phyloP scores from a whole-genome alignment of 1,139 yeast genomes.

The Magnusiomyces sp. region DNA sequence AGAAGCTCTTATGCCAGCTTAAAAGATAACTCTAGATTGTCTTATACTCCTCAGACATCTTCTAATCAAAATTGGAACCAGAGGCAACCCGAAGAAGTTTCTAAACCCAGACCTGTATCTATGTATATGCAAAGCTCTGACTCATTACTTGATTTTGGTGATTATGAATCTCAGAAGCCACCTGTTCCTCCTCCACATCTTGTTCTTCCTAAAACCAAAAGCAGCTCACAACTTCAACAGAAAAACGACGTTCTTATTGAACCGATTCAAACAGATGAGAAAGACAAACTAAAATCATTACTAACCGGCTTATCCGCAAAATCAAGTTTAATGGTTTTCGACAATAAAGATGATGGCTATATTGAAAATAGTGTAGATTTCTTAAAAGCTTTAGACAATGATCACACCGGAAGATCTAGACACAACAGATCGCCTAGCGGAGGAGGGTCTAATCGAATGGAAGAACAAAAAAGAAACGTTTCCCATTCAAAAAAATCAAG shows the following conservation, averaged over 20 bases:
- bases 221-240: conserved; percentile 12
- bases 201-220: conserved; percentile 7
- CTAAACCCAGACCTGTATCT: conserved; percentile 11
- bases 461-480: not conserved
- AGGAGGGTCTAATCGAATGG: conserved; percentile 1
- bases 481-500: conserved; percentile 4
- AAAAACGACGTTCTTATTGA: conserved; percentile 8
- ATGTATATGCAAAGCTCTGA: conserved; percentile 10
- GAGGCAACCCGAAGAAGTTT: conserved; percentile 3
- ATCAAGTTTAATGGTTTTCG: conserved; percentile 30
- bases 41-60: too few species aligned
- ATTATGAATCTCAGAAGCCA: not conserved
- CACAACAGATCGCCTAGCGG: conserved; percentile 12
- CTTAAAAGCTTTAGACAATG: conserved; percentile 42
- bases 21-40: too few species aligned
- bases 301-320: conserved; percentile 32
- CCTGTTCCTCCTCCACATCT: conserved; percentile 1
- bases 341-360: conserved; percentile 24
- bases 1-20: too few species aligned
- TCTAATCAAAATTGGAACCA: not conserved
- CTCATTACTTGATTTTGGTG: conserved; percentile 5
- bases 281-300: conserved; percentile 28
- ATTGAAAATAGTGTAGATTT: conserved; percentile 50
- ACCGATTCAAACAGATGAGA: conserved; percentile 20
- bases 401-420: conserved; percentile 29